Percentiles rank a stretch among this genome's conserved stretches.
Conservation (phyloP, 805 yeast genomes). For the Candida silvatica region DNA sequence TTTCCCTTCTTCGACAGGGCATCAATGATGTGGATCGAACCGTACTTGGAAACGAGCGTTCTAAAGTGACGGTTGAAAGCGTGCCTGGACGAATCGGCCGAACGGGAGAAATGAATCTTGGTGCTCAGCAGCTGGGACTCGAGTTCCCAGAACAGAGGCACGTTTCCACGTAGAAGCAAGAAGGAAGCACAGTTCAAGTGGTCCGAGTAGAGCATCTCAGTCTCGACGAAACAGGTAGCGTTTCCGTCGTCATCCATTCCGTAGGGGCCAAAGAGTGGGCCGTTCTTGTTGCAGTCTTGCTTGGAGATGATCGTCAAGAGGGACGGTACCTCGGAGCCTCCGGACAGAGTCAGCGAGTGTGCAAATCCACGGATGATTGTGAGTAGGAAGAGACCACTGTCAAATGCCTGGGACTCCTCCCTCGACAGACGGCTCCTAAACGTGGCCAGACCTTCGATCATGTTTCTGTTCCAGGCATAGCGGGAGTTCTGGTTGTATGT, state of each 20-base stretch:
- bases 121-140: conserved; percentile 36
- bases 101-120: conserved; percentile 39
- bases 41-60: conserved; percentile 34
- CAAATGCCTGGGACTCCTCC: conserved; percentile 33
- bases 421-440: conserved; percentile 35
- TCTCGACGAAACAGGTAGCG: conserved; percentile 43
- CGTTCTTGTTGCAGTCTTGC: conserved; percentile 38
- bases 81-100: conserved; percentile 45
- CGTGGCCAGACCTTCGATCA: conserved; percentile 36
- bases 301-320: conserved; percentile 42
- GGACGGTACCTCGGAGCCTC: conserved; percentile 24
- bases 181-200: conserved; percentile 29
- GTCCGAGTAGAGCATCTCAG: conserved; percentile 37
- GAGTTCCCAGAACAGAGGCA: conserved; percentile 47
- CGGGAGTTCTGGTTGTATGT: conserved; percentile 31
- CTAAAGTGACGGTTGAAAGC: conserved; percentile 46
- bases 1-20: conserved; percentile 31
- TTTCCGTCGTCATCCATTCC: conserved; percentile 49
- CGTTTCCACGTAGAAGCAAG: conserved; percentile 41
- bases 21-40: conserved; percentile 41
- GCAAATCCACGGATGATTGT: conserved; percentile 46
- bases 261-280: conserved; percentile 46
- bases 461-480: conserved; percentile 44
- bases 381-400: conserved; percentile 36
- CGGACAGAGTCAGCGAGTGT: conserved; percentile 21